Percentiles rank a stretch among this genome's conserved stretches.
phyloP scores from a whole-genome alignment of 345 rosid species.

The Aquilaria sinensis region DNA sequence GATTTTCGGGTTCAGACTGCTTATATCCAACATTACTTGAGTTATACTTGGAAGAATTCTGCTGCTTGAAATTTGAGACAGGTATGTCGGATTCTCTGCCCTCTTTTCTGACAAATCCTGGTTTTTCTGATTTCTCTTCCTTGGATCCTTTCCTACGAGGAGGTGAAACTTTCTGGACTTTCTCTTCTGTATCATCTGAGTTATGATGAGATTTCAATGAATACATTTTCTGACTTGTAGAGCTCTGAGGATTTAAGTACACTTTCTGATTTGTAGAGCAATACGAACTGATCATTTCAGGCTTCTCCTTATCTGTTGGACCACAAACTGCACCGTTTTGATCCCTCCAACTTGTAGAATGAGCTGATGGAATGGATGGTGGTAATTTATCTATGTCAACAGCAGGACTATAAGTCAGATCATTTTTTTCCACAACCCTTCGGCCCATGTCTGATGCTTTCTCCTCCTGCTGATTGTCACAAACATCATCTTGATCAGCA shows the following conservation, averaged over 20 bases:
- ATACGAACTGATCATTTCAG: slow-evolving; percentile 39
- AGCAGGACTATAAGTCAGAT: slow-evolving; percentile 30
- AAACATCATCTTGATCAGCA: slow-evolving; percentile 41
- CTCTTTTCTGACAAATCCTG: slow-evolving; percentile 49
- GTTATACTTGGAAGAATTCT: slow-evolving; percentile 27
- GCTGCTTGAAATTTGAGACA: slow-evolving; percentile 37
- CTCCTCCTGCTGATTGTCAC: slow-evolving; percentile 49
- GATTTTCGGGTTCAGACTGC: slow-evolving; percentile 44
- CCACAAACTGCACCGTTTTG: slow-evolving; percentile 48
- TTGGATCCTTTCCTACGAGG: slow-evolving; percentile 68
- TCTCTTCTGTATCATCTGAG: slow-evolving; percentile 59
- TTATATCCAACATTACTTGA: slow-evolving; percentile 36
- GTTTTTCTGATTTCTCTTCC: slow-evolving; percentile 70
- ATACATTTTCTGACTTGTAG: slow-evolving; percentile 41
- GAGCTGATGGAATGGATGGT: slow-evolving; percentile 36
- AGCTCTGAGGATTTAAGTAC: slow-evolving; percentile 22
- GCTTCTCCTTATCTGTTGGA: slow-evolving; percentile 50
- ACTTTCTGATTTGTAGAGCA: slow-evolving; percentile 43
- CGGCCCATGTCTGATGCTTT: slow-evolving; percentile 47
- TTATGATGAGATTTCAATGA: slow-evolving; percentile 53
- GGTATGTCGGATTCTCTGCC: slow-evolving; percentile 40
- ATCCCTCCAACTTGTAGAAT: slow-evolving; percentile 35
- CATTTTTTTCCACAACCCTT: slow-evolving; percentile 63
- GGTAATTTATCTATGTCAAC: slow-evolving; percentile 46
- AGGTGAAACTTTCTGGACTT: slow-evolving; percentile 73